Conservation (phyloP, 345 rosid species). For the Citrus maxima region DNA sequence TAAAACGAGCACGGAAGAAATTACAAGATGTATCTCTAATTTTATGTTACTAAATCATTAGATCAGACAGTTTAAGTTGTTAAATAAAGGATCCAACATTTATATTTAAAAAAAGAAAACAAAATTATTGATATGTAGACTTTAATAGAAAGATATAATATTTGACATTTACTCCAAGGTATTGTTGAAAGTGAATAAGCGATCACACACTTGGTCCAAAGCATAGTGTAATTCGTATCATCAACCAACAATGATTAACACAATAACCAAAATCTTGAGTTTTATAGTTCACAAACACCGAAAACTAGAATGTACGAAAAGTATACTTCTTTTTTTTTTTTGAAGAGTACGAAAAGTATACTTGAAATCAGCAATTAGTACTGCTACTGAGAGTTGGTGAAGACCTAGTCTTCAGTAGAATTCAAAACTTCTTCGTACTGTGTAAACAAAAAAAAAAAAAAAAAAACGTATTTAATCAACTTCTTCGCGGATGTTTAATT, state of each 20-base stretch:
- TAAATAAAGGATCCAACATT: too few species aligned
- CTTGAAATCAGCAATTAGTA: neutral
- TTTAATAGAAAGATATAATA: neutral
- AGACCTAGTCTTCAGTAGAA: neutral
- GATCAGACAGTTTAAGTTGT: neutral
- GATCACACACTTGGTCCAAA: neutral
- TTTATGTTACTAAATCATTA: neutral
- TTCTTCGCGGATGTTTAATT: neutral
- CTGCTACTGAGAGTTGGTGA: neutral
- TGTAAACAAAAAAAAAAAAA: neutral
- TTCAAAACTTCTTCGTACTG: neutral
- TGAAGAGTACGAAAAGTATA: neutral
- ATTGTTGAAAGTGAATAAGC: neutral
- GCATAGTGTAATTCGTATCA: neutral
- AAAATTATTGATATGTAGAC: neutral
- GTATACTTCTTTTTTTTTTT: neutral
- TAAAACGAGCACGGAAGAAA: too few species aligned
- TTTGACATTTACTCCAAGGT: neutral
- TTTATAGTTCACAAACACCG: neutral
- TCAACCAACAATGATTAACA: conserved; percentile 12
- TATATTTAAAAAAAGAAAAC: too few species aligned
- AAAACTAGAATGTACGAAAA: neutral
- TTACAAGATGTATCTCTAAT: too few species aligned
- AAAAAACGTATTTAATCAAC: neutral
- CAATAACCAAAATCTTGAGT: neutral